phyloP scores from a whole-genome alignment of 2,329 filamentous ascomycete species.

The Pochonia chlamydosporia region DNA sequence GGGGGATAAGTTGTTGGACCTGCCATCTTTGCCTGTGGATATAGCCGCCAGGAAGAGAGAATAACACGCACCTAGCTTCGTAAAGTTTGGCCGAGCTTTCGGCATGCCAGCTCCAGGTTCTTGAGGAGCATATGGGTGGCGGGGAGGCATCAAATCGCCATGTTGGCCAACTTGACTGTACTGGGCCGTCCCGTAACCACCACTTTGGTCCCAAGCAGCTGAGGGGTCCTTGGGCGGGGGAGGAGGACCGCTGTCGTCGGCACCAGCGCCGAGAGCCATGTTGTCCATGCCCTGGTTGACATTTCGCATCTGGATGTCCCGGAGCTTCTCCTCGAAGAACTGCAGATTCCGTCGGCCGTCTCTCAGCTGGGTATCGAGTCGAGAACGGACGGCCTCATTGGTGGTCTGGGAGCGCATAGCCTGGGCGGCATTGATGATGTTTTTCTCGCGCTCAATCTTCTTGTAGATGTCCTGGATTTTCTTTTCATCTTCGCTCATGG shows the following conservation, averaged over 20 bases:
- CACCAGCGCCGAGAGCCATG: conserved; percentile 52
- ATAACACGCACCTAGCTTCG: conserved; percentile 73
- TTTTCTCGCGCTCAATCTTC: conserved; percentile 98
- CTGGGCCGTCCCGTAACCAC: conserved; percentile 54
- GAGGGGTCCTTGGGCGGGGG: conserved; percentile 68
- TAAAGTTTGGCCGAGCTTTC: conserved; percentile 82
- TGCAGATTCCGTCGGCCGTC: conserved; percentile 89
- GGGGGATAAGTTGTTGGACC: no score
- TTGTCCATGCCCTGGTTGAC: conserved; percentile 61
- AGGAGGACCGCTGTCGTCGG: conserved; percentile 46
- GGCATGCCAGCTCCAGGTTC: conserved; percentile 62
- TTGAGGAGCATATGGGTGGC: conserved; percentile 67
- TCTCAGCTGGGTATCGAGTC: conserved; percentile 89
- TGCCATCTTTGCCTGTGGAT: neutral
- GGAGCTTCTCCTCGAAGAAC: conserved; percentile 90
- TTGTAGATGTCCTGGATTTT: conserved; percentile 75
- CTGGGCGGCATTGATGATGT: conserved; percentile 88
- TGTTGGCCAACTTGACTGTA: conserved; percentile 58
- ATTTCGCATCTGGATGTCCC: conserved; percentile 78
- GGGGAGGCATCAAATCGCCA: conserved; percentile 71
- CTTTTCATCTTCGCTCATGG: conserved; percentile 59
- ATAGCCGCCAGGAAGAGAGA: no score
- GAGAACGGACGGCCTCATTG: conserved; percentile 84
- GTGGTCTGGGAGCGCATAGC: conserved; percentile 93
- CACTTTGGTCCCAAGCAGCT: conserved; percentile 34